Evolutionary conservation across 2,329 filamentous ascomycete genomes (phyloP).

Genomic region (Bipolaris cookei): DNA sequence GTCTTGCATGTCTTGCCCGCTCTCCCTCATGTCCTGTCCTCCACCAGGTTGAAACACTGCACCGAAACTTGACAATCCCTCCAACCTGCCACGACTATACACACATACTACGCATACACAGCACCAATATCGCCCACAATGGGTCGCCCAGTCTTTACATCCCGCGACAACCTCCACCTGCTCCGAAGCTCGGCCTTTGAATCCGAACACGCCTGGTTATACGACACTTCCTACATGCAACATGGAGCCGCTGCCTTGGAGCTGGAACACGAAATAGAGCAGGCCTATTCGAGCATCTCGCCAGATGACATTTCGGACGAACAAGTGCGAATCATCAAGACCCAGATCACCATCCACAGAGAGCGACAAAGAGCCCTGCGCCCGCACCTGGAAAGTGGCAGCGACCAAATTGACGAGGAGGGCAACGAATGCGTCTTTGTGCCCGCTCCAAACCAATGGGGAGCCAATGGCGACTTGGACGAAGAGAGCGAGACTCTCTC

Average conservation of each 20-base stretch:
- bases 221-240: constrained; percentile 46
- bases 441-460: constrained; percentile 48
- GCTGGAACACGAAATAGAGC: constrained; percentile 44
- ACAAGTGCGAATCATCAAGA: constrained; percentile 42
- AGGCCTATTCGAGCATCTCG: constrained; percentile 42
- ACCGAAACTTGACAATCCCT: not conserved
- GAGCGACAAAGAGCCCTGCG: constrained; percentile 44
- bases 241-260: constrained; percentile 45
- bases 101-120: not conserved
- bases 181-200: constrained; percentile 48
- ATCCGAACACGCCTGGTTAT: constrained; percentile 47
- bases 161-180: constrained; percentile 42
- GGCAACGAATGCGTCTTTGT: constrained; percentile 48
- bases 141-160: constrained; percentile 34
- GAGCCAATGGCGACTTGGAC: constrained; percentile 46
- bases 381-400: constrained; percentile 47
- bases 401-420: constrained; percentile 44
- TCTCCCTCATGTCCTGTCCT: not conserved
- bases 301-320: constrained; percentile 48
- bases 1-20: constrained; percentile 15
- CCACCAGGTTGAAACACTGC: constrained; percentile 5
- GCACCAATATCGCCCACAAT: constrained; percentile 25
- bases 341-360: constrained; percentile 46
- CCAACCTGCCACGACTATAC: not conserved
- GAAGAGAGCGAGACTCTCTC: constrained; percentile 48